Base-by-base conservation (phyloP, 495 filamentous ascomycete genomes). In the Hypomontagnella submonticulosa region DNA sequence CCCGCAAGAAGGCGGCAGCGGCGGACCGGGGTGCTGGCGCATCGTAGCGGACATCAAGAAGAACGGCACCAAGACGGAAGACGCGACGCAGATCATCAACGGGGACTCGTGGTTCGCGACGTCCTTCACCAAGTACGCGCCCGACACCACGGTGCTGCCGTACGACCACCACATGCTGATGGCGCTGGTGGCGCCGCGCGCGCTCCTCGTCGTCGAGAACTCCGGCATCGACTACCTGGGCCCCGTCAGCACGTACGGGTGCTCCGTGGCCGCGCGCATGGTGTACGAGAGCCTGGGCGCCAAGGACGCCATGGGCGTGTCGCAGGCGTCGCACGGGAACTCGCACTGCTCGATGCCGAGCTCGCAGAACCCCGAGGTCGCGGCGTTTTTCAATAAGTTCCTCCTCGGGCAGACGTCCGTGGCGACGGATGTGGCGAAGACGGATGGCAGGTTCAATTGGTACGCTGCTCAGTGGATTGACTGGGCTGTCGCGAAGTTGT, bases 21-120 rank as follows among this genome's bases (percentile, higher is more conserved):
- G 81, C n/a, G 81, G 80, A 18, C 67, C 71, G 50, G 80, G 77
- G 0, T 83, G 80, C 60, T 84, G 81, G 81, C 72, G 81, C 19
- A 71, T 82, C 23, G 73, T 73, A 0, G 73, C 73, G 7, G 65
- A 72, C 18, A 75, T 75, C 68, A 73, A 77, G 53, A 70, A 71
- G 53, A 67, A 73, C 34, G 79, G 75, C n/a, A 73, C 78, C 40
- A 71, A 74, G 32, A 73, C 75, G 34, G 76, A 83, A 59, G 79
- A 77, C 15, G 71, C 79, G 9, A 49, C 70, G 15, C 71, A 83
- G 69, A 84, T 84, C 61, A 70, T 83, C 38, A 67, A 42, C 9
- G 81, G 80, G 55, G 79, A 84, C 37, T 74, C 75, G 18, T 84
- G 81, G 81, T 81, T 84, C 67, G 73, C 75, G 12, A 66, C 54